Conservation (phyloP, 257 asterid species). For the Anisodus tanguticus region DNA sequence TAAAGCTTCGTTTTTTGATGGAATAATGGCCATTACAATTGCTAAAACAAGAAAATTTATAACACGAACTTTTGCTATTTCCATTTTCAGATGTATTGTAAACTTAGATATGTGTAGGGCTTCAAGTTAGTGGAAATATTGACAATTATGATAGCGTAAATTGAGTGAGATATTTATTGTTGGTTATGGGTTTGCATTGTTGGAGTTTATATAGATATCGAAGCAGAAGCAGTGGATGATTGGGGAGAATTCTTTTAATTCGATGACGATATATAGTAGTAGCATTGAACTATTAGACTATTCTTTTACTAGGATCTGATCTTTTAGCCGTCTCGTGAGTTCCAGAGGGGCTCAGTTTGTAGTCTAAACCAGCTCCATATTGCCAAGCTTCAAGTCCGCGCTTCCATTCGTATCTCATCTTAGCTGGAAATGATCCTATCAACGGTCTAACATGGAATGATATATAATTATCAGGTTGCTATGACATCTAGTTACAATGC, state of each 20-base stretch:
- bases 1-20: slow-evolving; percentile 32
- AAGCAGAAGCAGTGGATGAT: neutral
- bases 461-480: neutral
- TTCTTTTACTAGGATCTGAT: slow-evolving; percentile 16
- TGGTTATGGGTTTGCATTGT: neutral
- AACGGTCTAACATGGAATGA: slow-evolving; percentile 55
- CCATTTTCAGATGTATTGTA: slow-evolving; percentile 26
- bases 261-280: too few species aligned
- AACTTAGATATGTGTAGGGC: neutral
- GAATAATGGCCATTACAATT: neutral
- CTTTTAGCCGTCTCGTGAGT: neutral
- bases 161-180: neutral
- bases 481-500: neutral
- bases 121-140: neutral
- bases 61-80: neutral
- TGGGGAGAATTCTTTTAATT: neutral
- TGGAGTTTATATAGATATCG: neutral
- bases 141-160: too few species aligned
- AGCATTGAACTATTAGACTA: too few species aligned
- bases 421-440: slow-evolving; percentile 57
- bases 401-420: slow-evolving; percentile 70
- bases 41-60: slow-evolving; percentile 7
- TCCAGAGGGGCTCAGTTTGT: slow-evolving; percentile 45
- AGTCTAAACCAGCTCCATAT: slow-evolving; percentile 96
- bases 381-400: slow-evolving; percentile 91